Evolutionary conservation across 2,329 filamentous ascomycete species (phyloP).

Genomic region (Diaporthe destruens): DNA sequence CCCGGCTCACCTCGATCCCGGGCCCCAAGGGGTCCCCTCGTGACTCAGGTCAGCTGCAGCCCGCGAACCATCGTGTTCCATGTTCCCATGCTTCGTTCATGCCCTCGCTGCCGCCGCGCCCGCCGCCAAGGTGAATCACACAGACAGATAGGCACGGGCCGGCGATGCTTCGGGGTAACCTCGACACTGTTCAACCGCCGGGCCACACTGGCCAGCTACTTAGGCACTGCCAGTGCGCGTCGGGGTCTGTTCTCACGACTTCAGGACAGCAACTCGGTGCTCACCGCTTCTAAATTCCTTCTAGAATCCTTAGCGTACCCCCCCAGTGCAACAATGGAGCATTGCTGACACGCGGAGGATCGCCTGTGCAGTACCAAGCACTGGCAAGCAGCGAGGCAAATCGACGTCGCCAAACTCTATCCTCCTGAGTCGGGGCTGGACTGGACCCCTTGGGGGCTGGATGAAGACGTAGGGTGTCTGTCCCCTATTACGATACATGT

Average conservation of each 20-base stretch:
- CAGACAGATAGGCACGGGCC: background rate
- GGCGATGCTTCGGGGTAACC: slow-evolving; percentile 12
- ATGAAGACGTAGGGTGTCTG: background rate
- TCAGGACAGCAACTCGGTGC: slow-evolving; percentile 3
- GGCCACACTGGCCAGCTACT: background rate
- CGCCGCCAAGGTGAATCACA: slow-evolving; percentile 1
- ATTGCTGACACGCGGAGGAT: slow-evolving; percentile 30
- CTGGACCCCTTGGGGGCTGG: slow-evolving; percentile 31
- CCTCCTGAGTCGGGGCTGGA: slow-evolving; percentile 26
- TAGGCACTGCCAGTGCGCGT: background rate
- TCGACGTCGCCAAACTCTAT: slow-evolving; percentile 32
- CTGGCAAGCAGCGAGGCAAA: background rate
- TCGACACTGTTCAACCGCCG: background rate
- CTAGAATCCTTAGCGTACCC: slow-evolving; percentile 29
- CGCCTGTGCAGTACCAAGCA: slow-evolving; percentile 21
- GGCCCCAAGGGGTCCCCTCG: background rate
- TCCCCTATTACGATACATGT: background rate
- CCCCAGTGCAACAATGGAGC: background rate
- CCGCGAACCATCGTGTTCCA: slow-evolving; percentile 8
- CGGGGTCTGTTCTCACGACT: slow-evolving; percentile 17
- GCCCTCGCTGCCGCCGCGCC: background rate
- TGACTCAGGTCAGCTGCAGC: slow-evolving; percentile 31
- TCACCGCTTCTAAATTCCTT: slow-evolving; percentile 32
- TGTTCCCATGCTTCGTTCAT: background rate
- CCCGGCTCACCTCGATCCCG: slow-evolving; percentile 11